Evolutionary conservation across 192 early-diverging fungal species (phyloP).

Genomic region (Borealophlyctis nickersoniae): DNA sequence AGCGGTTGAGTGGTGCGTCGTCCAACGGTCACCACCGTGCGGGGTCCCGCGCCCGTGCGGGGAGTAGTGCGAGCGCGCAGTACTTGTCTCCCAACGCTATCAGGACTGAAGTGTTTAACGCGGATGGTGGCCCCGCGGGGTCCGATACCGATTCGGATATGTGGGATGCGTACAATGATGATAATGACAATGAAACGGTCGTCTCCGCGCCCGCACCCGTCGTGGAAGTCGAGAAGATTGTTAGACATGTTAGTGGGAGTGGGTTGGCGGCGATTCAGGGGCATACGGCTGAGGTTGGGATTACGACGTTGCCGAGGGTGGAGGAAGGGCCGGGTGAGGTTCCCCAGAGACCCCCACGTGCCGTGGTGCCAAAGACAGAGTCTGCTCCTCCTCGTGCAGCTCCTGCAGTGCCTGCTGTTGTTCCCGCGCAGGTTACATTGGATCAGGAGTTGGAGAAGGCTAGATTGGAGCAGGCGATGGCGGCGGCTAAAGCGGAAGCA

Average conservation of each 20-base stretch:
- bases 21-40: too few species aligned
- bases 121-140: not conserved
- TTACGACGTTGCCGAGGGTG: not conserved
- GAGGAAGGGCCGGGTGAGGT: not conserved
- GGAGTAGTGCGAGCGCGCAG: too few species aligned
- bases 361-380: too few species aligned
- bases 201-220: not conserved
- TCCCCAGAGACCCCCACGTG: too few species aligned
- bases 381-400: too few species aligned
- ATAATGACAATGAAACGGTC: not conserved
- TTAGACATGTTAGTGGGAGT: not conserved
- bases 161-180: not conserved
- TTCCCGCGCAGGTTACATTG: not conserved
- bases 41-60: too few species aligned
- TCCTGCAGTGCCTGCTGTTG: not conserved
- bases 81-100: too few species aligned
- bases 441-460: not conserved
- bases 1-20: too few species aligned
- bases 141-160: not conserved
- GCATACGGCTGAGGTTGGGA: not conserved
- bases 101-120: not conserved
- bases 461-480: constrained; percentile 12
- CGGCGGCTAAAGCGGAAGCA: not conserved
- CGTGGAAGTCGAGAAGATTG: not conserved
- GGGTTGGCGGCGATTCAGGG: not conserved